These are phyloP conservation scores for Smittium mucronatum DNA, from an alignment of 371 early-diverging fungal genomes.

Conservation along the genomic window DNA sequence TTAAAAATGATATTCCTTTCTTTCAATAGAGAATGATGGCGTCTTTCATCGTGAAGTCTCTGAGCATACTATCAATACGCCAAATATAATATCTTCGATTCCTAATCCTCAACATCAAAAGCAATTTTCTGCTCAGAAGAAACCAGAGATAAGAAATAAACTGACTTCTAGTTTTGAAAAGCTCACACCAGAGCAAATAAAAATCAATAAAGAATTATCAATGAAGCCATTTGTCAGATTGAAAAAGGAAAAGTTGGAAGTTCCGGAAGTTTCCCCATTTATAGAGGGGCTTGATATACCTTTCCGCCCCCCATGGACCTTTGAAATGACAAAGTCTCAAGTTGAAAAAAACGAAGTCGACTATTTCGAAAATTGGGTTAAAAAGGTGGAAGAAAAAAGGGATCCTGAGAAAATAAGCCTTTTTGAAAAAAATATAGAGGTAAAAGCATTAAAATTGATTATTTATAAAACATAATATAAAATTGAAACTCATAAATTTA, in stretches of 20 bases:
- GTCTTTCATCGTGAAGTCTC: too few species aligned
- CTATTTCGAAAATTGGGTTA: slow-evolving; percentile 58
- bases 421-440: slow-evolving; percentile 88
- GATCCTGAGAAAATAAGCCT: slow-evolving; percentile 39
- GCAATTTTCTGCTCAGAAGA: too few species aligned
- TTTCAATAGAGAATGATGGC: too few species aligned
- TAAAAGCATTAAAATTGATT: slow-evolving; percentile 1
- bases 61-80: too few species aligned
- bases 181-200: slow-evolving; percentile 43
- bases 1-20: too few species aligned
- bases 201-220: slow-evolving; percentile 39
- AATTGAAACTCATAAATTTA: too few species aligned
- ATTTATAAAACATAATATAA: too few species aligned
- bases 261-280: slow-evolving; percentile 45
- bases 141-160: background rate
- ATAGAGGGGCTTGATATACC: slow-evolving; percentile 58
- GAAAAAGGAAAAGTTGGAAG: slow-evolving; percentile 39
- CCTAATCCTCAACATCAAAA: too few species aligned
- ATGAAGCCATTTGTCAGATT: slow-evolving; percentile 52
- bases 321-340: slow-evolving; percentile 49
- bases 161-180: slow-evolving; percentile 61
- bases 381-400: slow-evolving; percentile 30
- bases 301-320: slow-evolving; percentile 66
- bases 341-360: slow-evolving; percentile 50
- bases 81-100: too few species aligned